phyloP scores from a whole-genome alignment of 2,329 filamentous ascomycete genomes.

The Trichoderma sp. region DNA sequence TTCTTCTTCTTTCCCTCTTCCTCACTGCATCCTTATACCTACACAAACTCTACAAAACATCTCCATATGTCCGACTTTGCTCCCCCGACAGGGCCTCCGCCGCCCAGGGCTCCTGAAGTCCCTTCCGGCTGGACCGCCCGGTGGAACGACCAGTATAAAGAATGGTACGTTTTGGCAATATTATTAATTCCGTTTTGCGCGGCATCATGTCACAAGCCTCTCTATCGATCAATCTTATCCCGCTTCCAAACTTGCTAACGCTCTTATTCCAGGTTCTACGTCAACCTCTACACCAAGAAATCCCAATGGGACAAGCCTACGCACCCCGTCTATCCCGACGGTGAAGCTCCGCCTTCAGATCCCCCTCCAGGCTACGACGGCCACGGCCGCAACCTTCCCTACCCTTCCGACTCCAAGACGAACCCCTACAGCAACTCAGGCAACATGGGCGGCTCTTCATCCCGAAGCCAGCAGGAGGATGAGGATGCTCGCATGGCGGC shows the following conservation, averaged over 20 bases:
- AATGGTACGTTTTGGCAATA: slow-evolving; percentile 63
- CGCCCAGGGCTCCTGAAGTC: slow-evolving; percentile 65
- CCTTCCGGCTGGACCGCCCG: slow-evolving; percentile 76
- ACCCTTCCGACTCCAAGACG: slow-evolving; percentile 61
- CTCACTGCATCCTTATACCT: not conserved
- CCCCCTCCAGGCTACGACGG: slow-evolving; percentile 69
- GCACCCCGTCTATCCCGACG: slow-evolving; percentile 62
- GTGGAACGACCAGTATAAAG: slow-evolving; percentile 85
- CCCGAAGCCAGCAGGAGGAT: slow-evolving; percentile 45
- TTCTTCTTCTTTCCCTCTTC: not conserved
- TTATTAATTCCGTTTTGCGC: not conserved
- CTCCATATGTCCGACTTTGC: slow-evolving; percentile 57
- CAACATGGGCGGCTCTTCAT: slow-evolving; percentile 39
- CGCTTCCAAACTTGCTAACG: not conserved
- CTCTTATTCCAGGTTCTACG: slow-evolving; percentile 73
- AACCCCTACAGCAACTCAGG: slow-evolving; percentile 67
- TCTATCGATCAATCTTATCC: not conserved
- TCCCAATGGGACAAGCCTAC: slow-evolving; percentile 91
- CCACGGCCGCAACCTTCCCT: slow-evolving; percentile 44
- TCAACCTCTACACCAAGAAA: slow-evolving; percentile 84
- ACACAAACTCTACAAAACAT: not conserved
- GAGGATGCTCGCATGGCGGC: slow-evolving; percentile 75
- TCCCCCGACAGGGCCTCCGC: slow-evolving; percentile 59
- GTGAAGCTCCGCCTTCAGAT: slow-evolving; percentile 53
- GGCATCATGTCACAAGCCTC: not conserved